A percentile compares a stretch with the other conserved stretches of the same genome.
phyloP scores from a whole-genome alignment of 768 basidiomycete species.

The Lactarius trivialis region DNA sequence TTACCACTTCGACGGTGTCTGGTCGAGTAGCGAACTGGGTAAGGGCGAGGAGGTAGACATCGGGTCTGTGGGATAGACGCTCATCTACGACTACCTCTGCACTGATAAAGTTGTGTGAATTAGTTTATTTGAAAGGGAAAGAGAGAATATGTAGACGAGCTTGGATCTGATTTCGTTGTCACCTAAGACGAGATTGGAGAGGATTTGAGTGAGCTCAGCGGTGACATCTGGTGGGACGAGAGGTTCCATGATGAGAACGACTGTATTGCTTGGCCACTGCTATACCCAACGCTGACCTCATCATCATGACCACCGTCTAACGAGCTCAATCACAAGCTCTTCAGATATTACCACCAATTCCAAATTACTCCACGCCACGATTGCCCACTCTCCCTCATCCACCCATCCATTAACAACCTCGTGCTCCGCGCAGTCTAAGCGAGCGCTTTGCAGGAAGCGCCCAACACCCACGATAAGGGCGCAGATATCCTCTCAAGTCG shows the following conservation, averaged over 20 bases:
- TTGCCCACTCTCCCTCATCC: background rate
- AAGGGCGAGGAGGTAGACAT: slow-evolving; percentile 71
- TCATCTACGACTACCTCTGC: slow-evolving; percentile 82
- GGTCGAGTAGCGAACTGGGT: slow-evolving; percentile 73
- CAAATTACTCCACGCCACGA: background rate
- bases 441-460: background rate
- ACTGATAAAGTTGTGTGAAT: slow-evolving; percentile 30
- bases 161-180: slow-evolving; percentile 77
- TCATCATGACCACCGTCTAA: background rate
- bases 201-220: slow-evolving; percentile 71
- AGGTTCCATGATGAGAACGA: slow-evolving; percentile 11
- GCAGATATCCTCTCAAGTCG: slow-evolving; percentile 4
- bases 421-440: slow-evolving; percentile 3
- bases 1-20: slow-evolving; percentile 66
- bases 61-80: slow-evolving; percentile 67
- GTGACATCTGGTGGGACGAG: slow-evolving; percentile 58
- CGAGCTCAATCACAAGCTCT: slow-evolving; percentile 8
- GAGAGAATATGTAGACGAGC: slow-evolving; percentile 32
- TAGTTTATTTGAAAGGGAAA: background rate
- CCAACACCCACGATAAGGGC: background rate
- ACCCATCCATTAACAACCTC: slow-evolving; percentile 7
- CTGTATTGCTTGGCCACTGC: too few species aligned
- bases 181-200: slow-evolving; percentile 76
- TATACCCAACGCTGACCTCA: background rate
- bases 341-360: slow-evolving; percentile 8